Evolutionary conservation across 768 basidiomycete genomes (phyloP), one percentile per base, ranked within the genome.

Genomic region (Lentinula edodes): DNA sequence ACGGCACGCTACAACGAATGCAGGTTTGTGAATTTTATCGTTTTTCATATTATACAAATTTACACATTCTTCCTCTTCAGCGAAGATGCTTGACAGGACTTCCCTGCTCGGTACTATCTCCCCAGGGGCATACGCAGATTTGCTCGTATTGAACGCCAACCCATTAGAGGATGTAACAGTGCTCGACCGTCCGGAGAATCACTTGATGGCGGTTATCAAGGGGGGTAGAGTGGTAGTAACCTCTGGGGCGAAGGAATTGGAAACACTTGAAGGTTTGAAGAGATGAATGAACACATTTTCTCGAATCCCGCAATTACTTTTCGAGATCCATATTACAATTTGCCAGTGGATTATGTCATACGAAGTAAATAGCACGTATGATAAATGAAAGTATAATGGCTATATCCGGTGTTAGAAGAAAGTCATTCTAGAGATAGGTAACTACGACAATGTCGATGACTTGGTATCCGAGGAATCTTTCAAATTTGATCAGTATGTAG

Each of bases 131-230:
- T 71, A 73, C 55, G 80, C 76, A 0, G 80, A 81, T 64, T 54
- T 81, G 7, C 64, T 81, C 32, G 60, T 81, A 13, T 67, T 81
- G 58, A 65, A 75, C 48, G 66, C 63, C 16, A 78, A 79, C 66
- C 80, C 80, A 0, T 65, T 81, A 53, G 70, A 75, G 18, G 78
- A 81, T 58, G 69, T 79, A 34, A 76, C 69, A 0, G 66, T 80
- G 9, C 67, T 81, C 0, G 77, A 80, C 64, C 65, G 75, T 3
- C 76, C 78, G 6, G 77, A 79, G 61, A 64, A 72, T 36, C 69
- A 76, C 63, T 67, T 78, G 6, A 52, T 68, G 12, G 78, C 71
- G 0, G 71, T 78, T 35, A 69, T 78, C 50, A 75, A 77, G 65
- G 72, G 70, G 10, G 76, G 76, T 1, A 63, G 71, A 20, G 73